Conservation (phyloP, 23 red algal species). For the Chondrus crispus region DNA sequence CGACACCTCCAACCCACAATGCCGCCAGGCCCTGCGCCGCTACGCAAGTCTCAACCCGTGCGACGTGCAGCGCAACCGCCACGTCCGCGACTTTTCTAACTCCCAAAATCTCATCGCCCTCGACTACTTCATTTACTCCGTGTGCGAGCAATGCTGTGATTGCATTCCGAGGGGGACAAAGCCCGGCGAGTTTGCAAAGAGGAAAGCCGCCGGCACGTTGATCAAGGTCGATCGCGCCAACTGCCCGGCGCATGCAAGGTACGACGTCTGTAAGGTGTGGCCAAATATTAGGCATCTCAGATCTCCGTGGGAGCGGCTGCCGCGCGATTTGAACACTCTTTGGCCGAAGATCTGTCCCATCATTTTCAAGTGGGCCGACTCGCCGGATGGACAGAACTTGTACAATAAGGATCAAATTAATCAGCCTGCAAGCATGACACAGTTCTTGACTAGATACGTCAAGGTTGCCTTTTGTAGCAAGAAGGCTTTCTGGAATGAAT, state of each 20-base stretch:
- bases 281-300: conserved; percentile 18
- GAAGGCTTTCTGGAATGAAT: too few relatives aligned
- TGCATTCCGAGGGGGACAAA: conserved; percentile 17
- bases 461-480: too few relatives aligned
- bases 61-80: background rate
- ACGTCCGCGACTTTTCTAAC: background rate
- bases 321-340: too few relatives aligned
- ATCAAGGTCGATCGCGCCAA: background rate
- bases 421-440: background rate
- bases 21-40: background rate
- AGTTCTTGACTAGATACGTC: background rate
- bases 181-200: background rate
- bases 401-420: background rate
- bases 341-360: background rate
- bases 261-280: conserved; percentile 42
- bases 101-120: background rate
- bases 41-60: conserved; percentile 19
- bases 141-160: conserved; percentile 51
- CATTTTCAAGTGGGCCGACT: background rate
- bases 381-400: background rate
- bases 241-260: conserved; percentile 24
- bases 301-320: too few relatives aligned
- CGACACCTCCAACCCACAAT: background rate
- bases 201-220: background rate
- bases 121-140: conserved; percentile 48